phyloP scores from a whole-genome alignment of 2,329 filamentous ascomycete genomes.

The Colletotrichum somersetense region DNA sequence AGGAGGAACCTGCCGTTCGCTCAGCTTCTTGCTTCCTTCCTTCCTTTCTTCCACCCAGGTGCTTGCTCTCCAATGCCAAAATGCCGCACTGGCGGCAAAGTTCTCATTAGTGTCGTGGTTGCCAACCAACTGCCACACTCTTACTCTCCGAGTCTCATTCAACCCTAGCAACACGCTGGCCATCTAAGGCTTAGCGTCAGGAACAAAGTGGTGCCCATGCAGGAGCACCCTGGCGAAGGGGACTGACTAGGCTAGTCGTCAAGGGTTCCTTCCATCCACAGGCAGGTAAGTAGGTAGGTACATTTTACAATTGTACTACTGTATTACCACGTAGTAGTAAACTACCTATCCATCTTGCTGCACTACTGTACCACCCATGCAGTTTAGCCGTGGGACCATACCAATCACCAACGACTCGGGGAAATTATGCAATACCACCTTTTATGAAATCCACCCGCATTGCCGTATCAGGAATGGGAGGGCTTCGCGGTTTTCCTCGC shows the following conservation, averaged over 20 bases:
- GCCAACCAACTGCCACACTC: conserved; percentile 7
- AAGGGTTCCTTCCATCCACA: background rate
- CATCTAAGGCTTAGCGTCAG: conserved; percentile 38
- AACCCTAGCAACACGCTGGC: background rate
- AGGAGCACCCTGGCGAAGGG: conserved; percentile 17
- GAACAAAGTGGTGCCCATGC: conserved; percentile 23
- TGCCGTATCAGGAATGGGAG: conserved; percentile 22
- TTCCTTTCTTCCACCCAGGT: background rate
- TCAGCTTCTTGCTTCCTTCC: background rate
- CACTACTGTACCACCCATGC: too few relatives aligned
- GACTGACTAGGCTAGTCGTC: background rate
- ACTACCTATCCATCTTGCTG: too few relatives aligned
- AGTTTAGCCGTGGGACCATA: too few relatives aligned
- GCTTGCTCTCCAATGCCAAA: conserved; percentile 8
- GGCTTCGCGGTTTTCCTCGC: conserved; percentile 15
- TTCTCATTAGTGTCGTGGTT: background rate
- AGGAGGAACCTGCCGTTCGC: background rate
- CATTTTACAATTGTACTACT: too few relatives aligned
- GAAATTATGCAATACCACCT: conserved; percentile 39
- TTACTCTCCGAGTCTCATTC: background rate
- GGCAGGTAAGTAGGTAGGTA: too few relatives aligned
- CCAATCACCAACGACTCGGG: conserved; percentile 30
- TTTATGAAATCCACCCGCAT: conserved; percentile 40
- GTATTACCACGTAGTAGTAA: too few relatives aligned
- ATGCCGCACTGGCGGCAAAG: conserved; percentile 24